Base-by-base conservation (phyloP, 2,329 filamentous ascomycete species). In the Pseudogymnoascus sp. region DNA sequence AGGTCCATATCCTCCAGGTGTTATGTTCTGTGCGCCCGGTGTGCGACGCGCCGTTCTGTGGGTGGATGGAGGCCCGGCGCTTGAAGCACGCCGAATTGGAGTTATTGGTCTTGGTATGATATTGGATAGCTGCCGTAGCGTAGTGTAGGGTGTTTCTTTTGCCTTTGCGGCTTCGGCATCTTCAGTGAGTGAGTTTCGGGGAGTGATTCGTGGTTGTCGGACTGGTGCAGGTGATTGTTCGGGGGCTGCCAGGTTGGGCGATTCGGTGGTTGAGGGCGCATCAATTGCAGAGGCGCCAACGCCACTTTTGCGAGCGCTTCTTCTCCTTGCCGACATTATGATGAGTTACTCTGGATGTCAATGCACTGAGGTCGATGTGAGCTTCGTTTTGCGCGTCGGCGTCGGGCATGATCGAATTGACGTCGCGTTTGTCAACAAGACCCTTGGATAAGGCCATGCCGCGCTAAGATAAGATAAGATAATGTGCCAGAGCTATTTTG, bases 41-140 rank as follows among this genome's bases (percentile, higher is more conserved):
- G 71, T 72, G 43, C 70, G 66, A 56, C 66, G 66, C 40, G 38
- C 61, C 14, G 70, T 69, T 63, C 67, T 62, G 61, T 66, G 67
- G 24, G 65, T 69, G 19, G 70, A 74, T 1, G 70, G 65, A 22
- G 66, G 69, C 8, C 71, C 71, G 43, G 65, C 69, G 67, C 70
- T 72, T 38, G 71, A 71, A 37, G 69, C 68, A 37, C 70, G 68
- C 24, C 68, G 70, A 38, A 67, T 61, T 61, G 73, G 72, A 26
- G 73, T 74, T 59, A 66, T 66, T 8, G 70, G 72, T 62, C 65
- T 70, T n/a, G 70, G 67, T 19, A 72, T 66, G 12, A 67, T 38
- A 53, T 67, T 70, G 2, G 69, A 66, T 62, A 70, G 63, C 46
- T 68, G 67, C 33, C 66, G 67, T 6, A 70, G 41, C 50, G 68